phyloP scores from a whole-genome alignment of 208 protist genomes.

The Crithidia sp. region DNA sequence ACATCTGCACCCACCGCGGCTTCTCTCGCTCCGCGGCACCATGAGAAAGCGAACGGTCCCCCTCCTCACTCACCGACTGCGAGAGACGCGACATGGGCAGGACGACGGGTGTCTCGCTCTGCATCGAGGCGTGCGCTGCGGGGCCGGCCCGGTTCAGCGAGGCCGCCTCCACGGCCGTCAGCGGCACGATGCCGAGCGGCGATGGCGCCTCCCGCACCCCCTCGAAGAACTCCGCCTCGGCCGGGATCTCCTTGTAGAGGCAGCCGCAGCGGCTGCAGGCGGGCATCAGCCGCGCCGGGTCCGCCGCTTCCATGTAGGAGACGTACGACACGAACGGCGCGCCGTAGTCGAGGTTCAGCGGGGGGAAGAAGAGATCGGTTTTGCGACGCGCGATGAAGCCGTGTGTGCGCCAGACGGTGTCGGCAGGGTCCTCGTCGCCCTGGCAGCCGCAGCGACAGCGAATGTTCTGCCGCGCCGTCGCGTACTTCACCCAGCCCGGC shows the following conservation, averaged over 20 bases:
- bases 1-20: slow-evolving; percentile 50
- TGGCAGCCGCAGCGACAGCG: slow-evolving; percentile 66
- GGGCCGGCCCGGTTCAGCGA: slow-evolving; percentile 1
- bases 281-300: slow-evolving; percentile 67
- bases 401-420: slow-evolving; percentile 51
- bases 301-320: slow-evolving; percentile 81
- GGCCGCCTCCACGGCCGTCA: background rate
- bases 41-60: background rate
- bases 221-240: slow-evolving; percentile 8
- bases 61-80: slow-evolving; percentile 6
- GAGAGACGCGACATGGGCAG: background rate
- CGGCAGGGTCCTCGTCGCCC: slow-evolving; percentile 36
- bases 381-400: slow-evolving; percentile 68
- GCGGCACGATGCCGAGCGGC: background rate
- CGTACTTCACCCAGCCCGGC: slow-evolving; percentile 74
- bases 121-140: slow-evolving; percentile 2
- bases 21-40: slow-evolving; percentile 34
- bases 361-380: slow-evolving; percentile 70
- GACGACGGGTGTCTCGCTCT: slow-evolving; percentile 1
- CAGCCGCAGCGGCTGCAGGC: slow-evolving; percentile 77
- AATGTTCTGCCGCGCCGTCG: slow-evolving; percentile 65
- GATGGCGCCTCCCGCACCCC: background rate
- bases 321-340: slow-evolving; percentile 69
- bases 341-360: slow-evolving; percentile 85
- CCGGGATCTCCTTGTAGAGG: slow-evolving; percentile 50